Evolutionary conservation across 208 protist species (phyloP).

Genomic region (Leishmania major): DNA sequence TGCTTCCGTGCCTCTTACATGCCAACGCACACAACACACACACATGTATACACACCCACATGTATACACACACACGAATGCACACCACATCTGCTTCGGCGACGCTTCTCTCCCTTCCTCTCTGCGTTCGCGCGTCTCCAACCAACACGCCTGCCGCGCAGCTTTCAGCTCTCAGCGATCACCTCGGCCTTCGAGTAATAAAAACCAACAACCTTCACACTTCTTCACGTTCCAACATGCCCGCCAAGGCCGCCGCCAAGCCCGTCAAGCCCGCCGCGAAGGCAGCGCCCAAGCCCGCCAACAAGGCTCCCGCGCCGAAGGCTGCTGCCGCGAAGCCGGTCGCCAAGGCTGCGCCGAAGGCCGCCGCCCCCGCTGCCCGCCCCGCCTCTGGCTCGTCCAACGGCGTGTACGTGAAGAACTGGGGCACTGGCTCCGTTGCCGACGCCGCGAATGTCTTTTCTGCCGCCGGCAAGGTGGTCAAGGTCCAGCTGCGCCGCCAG

Average conservation of each 20-base stretch:
- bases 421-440: constrained; percentile 71
- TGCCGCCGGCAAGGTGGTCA: constrained; percentile 61
- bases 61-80: no score
- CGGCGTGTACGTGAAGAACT: constrained; percentile 90
- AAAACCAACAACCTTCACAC: constrained; percentile 40
- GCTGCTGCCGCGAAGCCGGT: constrained; percentile 36
- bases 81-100: not conserved
- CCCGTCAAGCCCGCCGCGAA: constrained; percentile 48
- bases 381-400: constrained; percentile 48
- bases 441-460: constrained; percentile 61
- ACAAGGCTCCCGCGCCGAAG: constrained; percentile 51
- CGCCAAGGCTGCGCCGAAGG: constrained; percentile 32
- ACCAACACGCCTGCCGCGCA: not conserved
- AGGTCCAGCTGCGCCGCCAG: constrained; percentile 71
- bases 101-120: not conserved
- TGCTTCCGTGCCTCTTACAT: not conserved
- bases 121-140: no score
- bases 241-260: constrained; percentile 59
- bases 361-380: constrained; percentile 36
- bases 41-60: no score
- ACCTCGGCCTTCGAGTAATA: constrained; percentile 90
- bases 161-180: constrained; percentile 40
- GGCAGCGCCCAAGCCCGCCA: constrained; percentile 47
- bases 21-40: not conserved
- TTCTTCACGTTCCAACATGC: constrained; percentile 35